Evolutionary conservation across 2,329 filamentous ascomycete genomes (phyloP), one percentile per base, ranked within the genome.

Genomic region (Ophiostoma populinum): DNA sequence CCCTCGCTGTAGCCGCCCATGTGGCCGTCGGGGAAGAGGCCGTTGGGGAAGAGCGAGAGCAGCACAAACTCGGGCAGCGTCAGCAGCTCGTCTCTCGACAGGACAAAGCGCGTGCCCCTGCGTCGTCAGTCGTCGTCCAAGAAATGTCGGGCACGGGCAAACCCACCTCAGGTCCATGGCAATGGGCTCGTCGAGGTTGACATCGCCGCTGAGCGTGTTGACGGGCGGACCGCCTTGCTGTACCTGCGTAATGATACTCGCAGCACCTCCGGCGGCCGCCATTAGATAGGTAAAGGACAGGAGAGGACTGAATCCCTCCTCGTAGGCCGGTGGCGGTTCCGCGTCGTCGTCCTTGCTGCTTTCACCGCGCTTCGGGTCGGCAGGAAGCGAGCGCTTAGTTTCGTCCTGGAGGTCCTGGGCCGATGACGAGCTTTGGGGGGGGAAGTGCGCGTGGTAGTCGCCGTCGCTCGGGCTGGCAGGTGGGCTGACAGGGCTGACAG

Each of bases 201-300:
- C 77, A 75, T 82, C 75, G 80, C 81, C 81, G 71, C 81, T 83
- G 41, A 95, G 66, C 37, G 82, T 80, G 57, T 90, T 92, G 47
- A 94, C 74, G 24, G 86, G 80, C 49, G 85, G 80, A 34, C 80
- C 86, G 45, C 80, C 80, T 59, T 98, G 90, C 55, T 92, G 86
- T 49, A 98, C 90, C 63, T 98, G 90, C 59, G 90, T 98, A 62
- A 98, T 92, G 54, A 98, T 93, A 71, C 90, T 95, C 63, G 86
- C 79, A 49, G 86, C 81, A 62, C 86, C 87, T 67, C 87, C 87
- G 60, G 87, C 86, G 55, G 85, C 81, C 60, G 90, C 86, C 90
- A 98, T 98, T 55, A 93, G 73, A 71, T 92, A 98, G 49, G 80
- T 77, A 53, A 98, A 98, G 39, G 83, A 82, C 41, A 80, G 70